A percentile compares a stretch with the other conserved stretches of the same genome.
phyloP scores from a whole-genome alignment of 257 asterid genomes.

The Salvia hispanica region DNA sequence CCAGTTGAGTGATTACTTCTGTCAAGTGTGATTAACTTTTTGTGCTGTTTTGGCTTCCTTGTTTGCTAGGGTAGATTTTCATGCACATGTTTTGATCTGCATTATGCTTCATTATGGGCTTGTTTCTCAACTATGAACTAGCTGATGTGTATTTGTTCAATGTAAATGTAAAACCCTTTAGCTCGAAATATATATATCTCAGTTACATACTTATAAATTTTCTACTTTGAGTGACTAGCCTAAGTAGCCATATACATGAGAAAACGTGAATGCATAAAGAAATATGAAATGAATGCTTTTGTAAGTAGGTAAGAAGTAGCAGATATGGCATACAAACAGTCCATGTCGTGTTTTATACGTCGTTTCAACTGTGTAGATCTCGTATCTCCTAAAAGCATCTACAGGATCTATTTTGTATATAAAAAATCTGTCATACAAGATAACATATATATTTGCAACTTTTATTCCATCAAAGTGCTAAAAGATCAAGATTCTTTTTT shows the following conservation, averaged over 20 bases:
- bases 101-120: slow-evolving; percentile 1
- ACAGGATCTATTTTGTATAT: no score
- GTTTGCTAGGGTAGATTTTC: not conserved
- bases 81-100: slow-evolving; percentile 3
- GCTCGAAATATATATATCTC: not conserved
- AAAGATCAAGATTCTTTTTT: not conserved
- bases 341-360: not conserved
- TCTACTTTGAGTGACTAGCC: not conserved
- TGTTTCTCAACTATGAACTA: not conserved
- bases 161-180: no score
- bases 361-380: not conserved
- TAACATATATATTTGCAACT: not conserved
- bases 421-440: not conserved
- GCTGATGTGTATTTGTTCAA: slow-evolving; percentile 1
- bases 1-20: no score
- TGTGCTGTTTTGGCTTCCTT: slow-evolving; percentile 1
- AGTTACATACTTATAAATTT: no score
- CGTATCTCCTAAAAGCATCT: not conserved
- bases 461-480: not conserved
- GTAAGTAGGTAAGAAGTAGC: not conserved
- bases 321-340: not conserved
- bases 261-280: not conserved
- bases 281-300: not conserved
- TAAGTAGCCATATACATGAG: not conserved
- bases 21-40: no score